These are phyloP conservation scores for Diplodia corticola DNA, from an alignment of 2,329 filamentous ascomycete species.

Conservation along the genomic window DNA sequence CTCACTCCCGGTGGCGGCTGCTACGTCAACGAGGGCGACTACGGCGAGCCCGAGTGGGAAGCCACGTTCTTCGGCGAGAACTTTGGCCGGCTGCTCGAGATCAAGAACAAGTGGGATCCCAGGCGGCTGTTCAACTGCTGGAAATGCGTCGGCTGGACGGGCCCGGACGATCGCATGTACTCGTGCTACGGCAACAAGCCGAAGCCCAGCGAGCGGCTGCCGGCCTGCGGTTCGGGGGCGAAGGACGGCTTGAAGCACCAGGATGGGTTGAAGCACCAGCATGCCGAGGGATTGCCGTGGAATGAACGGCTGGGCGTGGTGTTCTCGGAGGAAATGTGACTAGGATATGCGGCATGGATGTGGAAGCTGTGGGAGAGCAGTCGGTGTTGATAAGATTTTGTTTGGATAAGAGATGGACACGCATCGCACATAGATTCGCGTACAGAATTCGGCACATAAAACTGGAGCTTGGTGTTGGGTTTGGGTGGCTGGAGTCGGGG, in stretches of 20 bases:
- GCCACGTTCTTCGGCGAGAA: conserved; percentile 26
- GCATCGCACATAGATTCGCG: neutral
- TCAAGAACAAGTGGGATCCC: conserved; percentile 33
- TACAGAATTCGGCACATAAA: neutral
- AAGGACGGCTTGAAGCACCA: neutral
- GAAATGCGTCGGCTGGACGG: conserved; percentile 27
- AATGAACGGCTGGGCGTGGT: neutral
- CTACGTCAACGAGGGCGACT: conserved; percentile 22
- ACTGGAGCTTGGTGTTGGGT: neutral
- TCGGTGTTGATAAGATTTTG: neutral
- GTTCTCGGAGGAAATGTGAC: neutral
- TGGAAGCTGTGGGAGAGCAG: neutral
- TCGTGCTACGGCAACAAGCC: conserved; percentile 16
- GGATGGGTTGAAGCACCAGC: neutral
- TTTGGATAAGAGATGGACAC: neutral
- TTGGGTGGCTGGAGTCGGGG: neutral
- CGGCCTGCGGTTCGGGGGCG: neutral
- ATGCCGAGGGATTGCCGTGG: neutral
- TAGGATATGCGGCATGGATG: neutral
- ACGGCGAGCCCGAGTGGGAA: conserved; percentile 19
- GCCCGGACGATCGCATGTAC: conserved; percentile 10
- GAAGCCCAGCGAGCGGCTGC: neutral
- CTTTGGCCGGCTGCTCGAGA: conserved; percentile 26
- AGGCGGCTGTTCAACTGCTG: conserved; percentile 23
- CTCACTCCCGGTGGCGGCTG: conserved; percentile 38